These are phyloP conservation scores for Arthrobotrys pseudoclavata DNA, from an alignment of 2,329 filamentous ascomycete species.

Conservation along the genomic window DNA sequence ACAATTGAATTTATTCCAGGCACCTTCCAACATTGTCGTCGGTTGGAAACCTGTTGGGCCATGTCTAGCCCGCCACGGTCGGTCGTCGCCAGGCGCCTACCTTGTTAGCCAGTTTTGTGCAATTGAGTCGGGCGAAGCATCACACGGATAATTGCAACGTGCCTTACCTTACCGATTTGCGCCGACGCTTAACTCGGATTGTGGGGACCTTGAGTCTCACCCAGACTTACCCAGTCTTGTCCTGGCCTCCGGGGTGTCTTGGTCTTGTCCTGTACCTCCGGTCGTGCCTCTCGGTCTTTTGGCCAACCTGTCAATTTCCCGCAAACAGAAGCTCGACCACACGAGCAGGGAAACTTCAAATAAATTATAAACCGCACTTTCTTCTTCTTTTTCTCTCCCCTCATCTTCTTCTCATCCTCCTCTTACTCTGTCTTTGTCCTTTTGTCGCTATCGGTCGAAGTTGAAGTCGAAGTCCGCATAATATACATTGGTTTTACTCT, in stretches of 20 bases:
- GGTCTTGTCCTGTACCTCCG: neutral
- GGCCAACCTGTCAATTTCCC: constrained; percentile 54
- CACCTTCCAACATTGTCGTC: constrained; percentile 23
- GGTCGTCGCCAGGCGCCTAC: constrained; percentile 14
- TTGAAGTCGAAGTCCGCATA: neutral
- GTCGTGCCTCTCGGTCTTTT: constrained; percentile 25
- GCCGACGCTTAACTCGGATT: constrained; percentile 33
- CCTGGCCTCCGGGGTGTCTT: constrained; percentile 7
- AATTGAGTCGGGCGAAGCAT: constrained; percentile 6
- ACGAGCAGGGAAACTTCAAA: constrained; percentile 39
- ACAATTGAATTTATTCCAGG: constrained; percentile 12
- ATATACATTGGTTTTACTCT: constrained; percentile 25
- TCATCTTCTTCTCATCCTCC: constrained; percentile 43
- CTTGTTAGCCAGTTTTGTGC: constrained; percentile 21
- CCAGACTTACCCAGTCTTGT: neutral
- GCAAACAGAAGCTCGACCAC: constrained; percentile 36
- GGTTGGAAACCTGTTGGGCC: constrained; percentile 17
- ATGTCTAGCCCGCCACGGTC: neutral
- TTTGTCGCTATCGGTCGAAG: constrained; percentile 6
- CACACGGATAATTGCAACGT: constrained; percentile 41
- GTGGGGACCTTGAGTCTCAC: constrained; percentile 25
- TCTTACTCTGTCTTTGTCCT: constrained; percentile 11
- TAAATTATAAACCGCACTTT: constrained; percentile 49
- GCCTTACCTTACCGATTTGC: constrained; percentile 53
- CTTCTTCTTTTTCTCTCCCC: constrained; percentile 1